Conservation (phyloP, 2,329 filamentous ascomycete species). For the Phyllosticta citriasiana region DNA sequence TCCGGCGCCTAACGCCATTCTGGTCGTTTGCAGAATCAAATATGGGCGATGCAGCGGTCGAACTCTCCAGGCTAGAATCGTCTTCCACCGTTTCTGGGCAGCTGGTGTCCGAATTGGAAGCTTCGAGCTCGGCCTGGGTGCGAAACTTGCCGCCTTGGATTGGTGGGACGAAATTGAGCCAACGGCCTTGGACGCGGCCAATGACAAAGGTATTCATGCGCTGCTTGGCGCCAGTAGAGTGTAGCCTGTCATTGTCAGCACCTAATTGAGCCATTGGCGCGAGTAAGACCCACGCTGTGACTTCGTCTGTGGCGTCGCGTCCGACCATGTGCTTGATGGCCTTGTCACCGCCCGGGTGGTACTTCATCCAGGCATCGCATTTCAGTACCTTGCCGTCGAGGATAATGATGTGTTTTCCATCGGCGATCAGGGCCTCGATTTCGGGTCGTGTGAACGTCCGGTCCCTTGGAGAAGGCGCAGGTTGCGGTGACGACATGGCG, state of each 20-base stretch:
- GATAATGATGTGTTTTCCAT: slow-evolving; percentile 70
- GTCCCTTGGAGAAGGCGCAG: slow-evolving; percentile 31
- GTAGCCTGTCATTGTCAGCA: slow-evolving; percentile 48
- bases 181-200: slow-evolving; percentile 68
- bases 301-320: slow-evolving; percentile 87
- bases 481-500: slow-evolving; percentile 18
- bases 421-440: slow-evolving; percentile 74
- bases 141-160: slow-evolving; percentile 82
- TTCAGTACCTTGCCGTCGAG: slow-evolving; percentile 73
- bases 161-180: slow-evolving; percentile 82
- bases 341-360: slow-evolving; percentile 86
- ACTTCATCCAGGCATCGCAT: slow-evolving; percentile 78
- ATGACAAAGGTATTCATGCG: slow-evolving; percentile 78
- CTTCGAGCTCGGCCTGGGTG: slow-evolving; percentile 32
- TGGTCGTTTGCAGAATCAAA: slow-evolving; percentile 44
- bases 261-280: not conserved
- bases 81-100: slow-evolving; percentile 25
- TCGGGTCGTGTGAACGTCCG: slow-evolving; percentile 49
- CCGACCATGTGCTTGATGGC: slow-evolving; percentile 90
- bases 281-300: slow-evolving; percentile 62
- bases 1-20: slow-evolving; percentile 26
- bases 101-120: not conserved
- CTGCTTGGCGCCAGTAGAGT: slow-evolving; percentile 65
- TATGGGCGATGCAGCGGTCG: slow-evolving; percentile 46
- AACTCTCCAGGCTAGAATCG: slow-evolving; percentile 31